Evolutionary conservation across 108 stramenopile species (phyloP), one percentile per base, ranked within the genome.

Genomic region (Skeletonema tropicum): DNA sequence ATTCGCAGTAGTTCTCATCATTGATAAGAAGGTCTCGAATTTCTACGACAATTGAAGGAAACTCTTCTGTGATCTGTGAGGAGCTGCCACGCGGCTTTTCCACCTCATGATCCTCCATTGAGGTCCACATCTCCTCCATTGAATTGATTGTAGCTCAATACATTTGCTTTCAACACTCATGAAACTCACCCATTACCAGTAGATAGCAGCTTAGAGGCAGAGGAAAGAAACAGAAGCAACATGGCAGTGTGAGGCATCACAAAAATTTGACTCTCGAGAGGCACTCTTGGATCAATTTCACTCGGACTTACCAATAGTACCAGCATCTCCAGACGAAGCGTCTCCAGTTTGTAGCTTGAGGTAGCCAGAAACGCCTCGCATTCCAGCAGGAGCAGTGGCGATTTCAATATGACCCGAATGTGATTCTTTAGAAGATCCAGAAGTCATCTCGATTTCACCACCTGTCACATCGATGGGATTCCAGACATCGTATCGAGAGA

Each of bases 381-480:
- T 60, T 57, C 66, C 66, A 67, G 66, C 52, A 48, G 14, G 7
- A 7, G 66, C 57, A 1, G 66, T 67, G 29, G 29, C 57, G 8
- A 67, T 29, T 30, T 60, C 17, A 9, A 67, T 67, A 9, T 29
- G 29, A 26, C 66, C 66, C 6, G 66, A 67, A 17, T 29, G 29
- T 2, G 57, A 14, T 30, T 67, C 11, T 57, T 25, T 29, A 30
- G 66, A 67, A 21, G 29, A 26, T n/a, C 66, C 66, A 8, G 57
- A 59, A 19, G 19, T 59, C 13, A 67, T 67, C 45, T 57, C 46
- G 57, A 67, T 60, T 15, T 21, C 26, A 11, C 66, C 66, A 2
- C 66, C 66, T 6, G 66, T 67, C 52, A 48, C 46, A 29, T 57
- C 66, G 57, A 19, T 60, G 57, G 57, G 66, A 29, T 67, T 57